Base-by-base conservation (phyloP, 306 rosid species). In the Inga oerstediana region DNA sequence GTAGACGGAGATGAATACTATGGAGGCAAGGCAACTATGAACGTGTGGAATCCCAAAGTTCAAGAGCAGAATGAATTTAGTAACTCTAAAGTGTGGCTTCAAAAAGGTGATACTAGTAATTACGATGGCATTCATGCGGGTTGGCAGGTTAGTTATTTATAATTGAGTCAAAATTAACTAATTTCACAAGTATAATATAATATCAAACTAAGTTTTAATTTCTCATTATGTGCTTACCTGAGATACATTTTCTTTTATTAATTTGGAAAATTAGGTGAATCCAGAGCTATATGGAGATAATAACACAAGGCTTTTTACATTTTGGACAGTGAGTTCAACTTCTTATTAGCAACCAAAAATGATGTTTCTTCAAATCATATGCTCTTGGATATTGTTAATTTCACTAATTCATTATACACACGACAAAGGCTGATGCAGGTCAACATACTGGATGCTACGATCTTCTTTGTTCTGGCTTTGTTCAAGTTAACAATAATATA, bases 401-500 rank as follows among this genome's bases (percentile, higher is more conserved):
- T 56, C 80, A 34, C 82, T 1, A 16, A 17, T 17, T 52, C 20
- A 64, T 75, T 58, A 15, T 59, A 58, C 67, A 83, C 35, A 48
- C 80, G 85, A 44, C 11, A 70, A 83, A 89, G 90, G 87, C 88
- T 79, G 92, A 89, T 85, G 86, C 89, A 66, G 85, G 87, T 83
- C 88, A 87, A 89, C 86, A 86, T 43, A 89, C 92, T 11, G 92
- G 92, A 67, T 89, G 91, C 85, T 89, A 89, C 69, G 88, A 89
- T 79, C 87, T 89, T 35, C 85, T 83, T 66, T 89, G 92, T 75
- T 81, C 88, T 44, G 92, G 92, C 68, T 87, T 89, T 77, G 41
- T 89, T 81, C 92, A 89, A 85, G 62, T 82, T 79, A 85, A 74
- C 86, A 83, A 41, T 86, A 77, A 81, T 44, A 85, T 89, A 78